A percentile compares a stretch with the other conserved stretches of the same genome.
phyloP scores from a whole-genome alignment of 169 alveolate species.

The Eimeria acervulina region DNA sequence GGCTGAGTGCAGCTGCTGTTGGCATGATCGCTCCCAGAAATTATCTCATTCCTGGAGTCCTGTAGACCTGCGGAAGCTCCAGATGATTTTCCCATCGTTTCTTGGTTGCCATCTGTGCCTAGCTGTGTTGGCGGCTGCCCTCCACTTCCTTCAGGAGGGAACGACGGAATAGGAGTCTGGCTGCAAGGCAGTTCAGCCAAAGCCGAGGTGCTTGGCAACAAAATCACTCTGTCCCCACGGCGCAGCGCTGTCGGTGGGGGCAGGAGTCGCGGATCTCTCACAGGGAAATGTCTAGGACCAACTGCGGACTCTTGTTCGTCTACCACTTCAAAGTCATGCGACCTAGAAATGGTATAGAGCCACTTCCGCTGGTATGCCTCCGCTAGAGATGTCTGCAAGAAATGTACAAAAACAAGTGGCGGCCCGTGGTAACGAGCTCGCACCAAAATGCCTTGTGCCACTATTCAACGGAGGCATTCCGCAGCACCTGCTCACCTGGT shows the following conservation, averaged over 20 bases:
- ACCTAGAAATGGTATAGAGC: conserved; percentile 51
- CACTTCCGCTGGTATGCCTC: conserved; percentile 74
- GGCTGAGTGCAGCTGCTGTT: neutral
- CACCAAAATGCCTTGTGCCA: neutral
- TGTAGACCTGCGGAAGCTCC: neutral
- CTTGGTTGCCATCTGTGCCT: conserved; percentile 2
- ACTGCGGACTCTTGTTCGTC: conserved; percentile 64
- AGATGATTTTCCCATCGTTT: neutral
- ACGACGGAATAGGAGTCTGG: neutral
- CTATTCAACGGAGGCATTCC: neutral
- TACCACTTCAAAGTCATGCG: conserved; percentile 43
- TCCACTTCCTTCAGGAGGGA: neutral
- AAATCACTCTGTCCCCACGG: conserved; percentile 71
- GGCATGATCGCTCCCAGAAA: neutral
- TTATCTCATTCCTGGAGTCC: neutral
- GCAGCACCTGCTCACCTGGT: conserved; percentile 25
- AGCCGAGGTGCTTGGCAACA: conserved; percentile 38
- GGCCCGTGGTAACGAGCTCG: neutral
- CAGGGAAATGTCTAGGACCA: conserved; percentile 76
- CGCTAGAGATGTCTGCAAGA: conserved; percentile 62
- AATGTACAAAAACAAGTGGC: neutral
- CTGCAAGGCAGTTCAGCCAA: neutral
- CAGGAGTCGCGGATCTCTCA: conserved; percentile 44
- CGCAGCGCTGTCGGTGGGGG: conserved; percentile 69
- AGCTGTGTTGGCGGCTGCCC: neutral